Evolutionary conservation across 331 rosid species (phyloP).

Genomic region (Malus hybrid): DNA sequence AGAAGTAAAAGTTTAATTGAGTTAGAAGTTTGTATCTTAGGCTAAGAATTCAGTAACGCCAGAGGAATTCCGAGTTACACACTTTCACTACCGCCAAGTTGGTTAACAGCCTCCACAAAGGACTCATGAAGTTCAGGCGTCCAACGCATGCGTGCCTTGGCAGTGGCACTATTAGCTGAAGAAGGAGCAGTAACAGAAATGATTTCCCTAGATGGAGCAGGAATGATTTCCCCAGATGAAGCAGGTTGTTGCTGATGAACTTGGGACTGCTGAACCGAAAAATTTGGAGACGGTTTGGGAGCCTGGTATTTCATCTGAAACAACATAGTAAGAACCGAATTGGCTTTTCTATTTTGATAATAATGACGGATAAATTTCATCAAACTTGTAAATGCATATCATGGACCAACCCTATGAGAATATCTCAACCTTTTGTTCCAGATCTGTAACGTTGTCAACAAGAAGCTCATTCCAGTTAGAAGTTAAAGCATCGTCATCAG

Average conservation of each 20-base stretch:
- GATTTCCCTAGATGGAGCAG: slow-evolving; percentile 38
- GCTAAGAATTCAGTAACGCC: slow-evolving; percentile 6
- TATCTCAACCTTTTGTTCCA: slow-evolving; percentile 73
- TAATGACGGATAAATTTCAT: slow-evolving; percentile 19
- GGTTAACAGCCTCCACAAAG: slow-evolving; percentile 93
- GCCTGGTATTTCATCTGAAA: slow-evolving; percentile 54
- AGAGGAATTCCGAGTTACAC: slow-evolving; percentile 28
- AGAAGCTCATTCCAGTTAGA: slow-evolving; percentile 85
- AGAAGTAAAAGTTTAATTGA: neutral
- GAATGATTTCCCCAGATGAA: slow-evolving; percentile 39
- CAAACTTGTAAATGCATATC: slow-evolving; percentile 9
- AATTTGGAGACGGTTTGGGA: slow-evolving; percentile 43
- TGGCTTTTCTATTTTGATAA: neutral
- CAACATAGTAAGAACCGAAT: slow-evolving; percentile 35
- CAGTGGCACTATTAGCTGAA: slow-evolving; percentile 47
- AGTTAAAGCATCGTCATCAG: slow-evolving; percentile 67
- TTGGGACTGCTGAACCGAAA: slow-evolving; percentile 48
- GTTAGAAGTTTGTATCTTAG: slow-evolving; percentile 17
- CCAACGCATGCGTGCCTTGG: slow-evolving; percentile 99
- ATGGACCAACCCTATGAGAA: slow-evolving; percentile 9
- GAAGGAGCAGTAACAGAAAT: slow-evolving; percentile 35
- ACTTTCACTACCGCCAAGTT: slow-evolving; percentile 99
- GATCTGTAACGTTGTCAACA: slow-evolving; percentile 51
- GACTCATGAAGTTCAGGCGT: slow-evolving; percentile 98
- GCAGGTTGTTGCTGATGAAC: slow-evolving; percentile 45